Percentiles rank a stretch among this genome's conserved stretches.
phyloP scores from a whole-genome alignment of 495 filamentous ascomycete species.

The Lepraria neglecta region DNA sequence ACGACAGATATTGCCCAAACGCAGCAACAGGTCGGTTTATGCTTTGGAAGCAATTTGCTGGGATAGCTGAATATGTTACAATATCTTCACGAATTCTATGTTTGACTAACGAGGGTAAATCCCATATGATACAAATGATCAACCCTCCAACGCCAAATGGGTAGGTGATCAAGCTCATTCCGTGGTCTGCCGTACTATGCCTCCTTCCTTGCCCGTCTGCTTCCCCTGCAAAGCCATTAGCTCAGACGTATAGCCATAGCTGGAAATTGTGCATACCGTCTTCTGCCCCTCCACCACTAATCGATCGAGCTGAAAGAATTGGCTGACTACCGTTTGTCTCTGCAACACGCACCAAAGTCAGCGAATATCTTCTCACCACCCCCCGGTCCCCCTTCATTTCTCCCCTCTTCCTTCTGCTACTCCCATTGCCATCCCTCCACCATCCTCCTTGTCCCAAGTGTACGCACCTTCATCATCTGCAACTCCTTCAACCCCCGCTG shows the following conservation, averaged over 20 bases:
- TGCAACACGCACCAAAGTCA: constrained; percentile 37
- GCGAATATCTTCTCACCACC: neutral
- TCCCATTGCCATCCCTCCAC: neutral
- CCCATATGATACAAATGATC: neutral
- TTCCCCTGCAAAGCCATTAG: constrained; percentile 52
- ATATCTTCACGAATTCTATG: neutral
- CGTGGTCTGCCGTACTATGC: constrained; percentile 61
- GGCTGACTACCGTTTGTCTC: constrained; percentile 91
- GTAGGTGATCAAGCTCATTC: constrained; percentile 12
- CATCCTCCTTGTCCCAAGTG: neutral
- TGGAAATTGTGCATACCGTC: constrained; percentile 36
- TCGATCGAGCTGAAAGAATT: constrained; percentile 88
- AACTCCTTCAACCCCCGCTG: constrained; percentile 83
- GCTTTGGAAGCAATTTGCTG: no score
- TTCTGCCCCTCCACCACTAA: constrained; percentile 90
- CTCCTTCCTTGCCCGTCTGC: constrained; percentile 61
- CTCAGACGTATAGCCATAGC: neutral
- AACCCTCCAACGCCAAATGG: neutral
- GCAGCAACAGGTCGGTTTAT: no score
- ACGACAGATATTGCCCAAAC: no score
- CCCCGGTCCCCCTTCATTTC: neutral
- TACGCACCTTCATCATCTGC: constrained; percentile 81
- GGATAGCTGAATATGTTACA: neutral
- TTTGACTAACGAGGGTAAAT: neutral
- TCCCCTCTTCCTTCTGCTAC: neutral